phyloP scores from a whole-genome alignment of 139 green algal species.

The Chlorella sorokiniana region DNA sequence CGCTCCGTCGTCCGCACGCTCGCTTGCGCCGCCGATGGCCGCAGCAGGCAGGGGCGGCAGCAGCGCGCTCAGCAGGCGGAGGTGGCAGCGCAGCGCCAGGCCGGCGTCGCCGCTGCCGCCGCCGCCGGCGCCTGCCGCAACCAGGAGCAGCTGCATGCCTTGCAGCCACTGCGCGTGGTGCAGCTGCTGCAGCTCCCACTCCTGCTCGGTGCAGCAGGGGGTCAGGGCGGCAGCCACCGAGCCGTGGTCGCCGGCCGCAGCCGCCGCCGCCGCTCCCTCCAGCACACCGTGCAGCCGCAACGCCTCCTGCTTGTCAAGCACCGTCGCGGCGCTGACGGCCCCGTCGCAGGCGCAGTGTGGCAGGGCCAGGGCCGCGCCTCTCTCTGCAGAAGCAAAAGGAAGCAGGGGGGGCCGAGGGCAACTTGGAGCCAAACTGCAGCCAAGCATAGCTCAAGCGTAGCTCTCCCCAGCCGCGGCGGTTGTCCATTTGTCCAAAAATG shows the following conservation, averaged over 20 bases:
- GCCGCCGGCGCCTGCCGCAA: background rate
- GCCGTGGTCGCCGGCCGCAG: background rate
- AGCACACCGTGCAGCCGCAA: slow-evolving; percentile 22
- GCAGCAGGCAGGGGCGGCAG: background rate
- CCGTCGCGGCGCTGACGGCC: background rate
- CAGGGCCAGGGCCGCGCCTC: background rate
- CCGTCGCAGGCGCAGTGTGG: slow-evolving; percentile 13
- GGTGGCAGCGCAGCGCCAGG: slow-evolving; percentile 23
- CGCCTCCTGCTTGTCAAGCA: slow-evolving; percentile 17
- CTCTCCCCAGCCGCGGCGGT: no score
- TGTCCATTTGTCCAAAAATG: background rate
- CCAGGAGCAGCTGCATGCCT: slow-evolving; percentile 25
- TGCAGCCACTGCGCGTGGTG: slow-evolving; percentile 10
- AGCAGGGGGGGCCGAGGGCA: no score
- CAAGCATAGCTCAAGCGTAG: no score
- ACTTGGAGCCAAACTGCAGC: no score
- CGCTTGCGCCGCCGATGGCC: background rate
- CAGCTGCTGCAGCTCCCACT: slow-evolving; percentile 18
- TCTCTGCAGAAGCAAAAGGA: background rate
- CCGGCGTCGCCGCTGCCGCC: no score
- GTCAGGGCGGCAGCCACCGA: background rate
- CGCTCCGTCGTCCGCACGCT: background rate
- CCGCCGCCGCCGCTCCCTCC: background rate
- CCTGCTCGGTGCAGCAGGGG: slow-evolving; percentile 12
- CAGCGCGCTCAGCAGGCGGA: slow-evolving; percentile 12